Evolutionary conservation across 805 yeast species (phyloP), one percentile per base, ranked within the genome.

Genomic region (Myxozyma neotropica): DNA sequence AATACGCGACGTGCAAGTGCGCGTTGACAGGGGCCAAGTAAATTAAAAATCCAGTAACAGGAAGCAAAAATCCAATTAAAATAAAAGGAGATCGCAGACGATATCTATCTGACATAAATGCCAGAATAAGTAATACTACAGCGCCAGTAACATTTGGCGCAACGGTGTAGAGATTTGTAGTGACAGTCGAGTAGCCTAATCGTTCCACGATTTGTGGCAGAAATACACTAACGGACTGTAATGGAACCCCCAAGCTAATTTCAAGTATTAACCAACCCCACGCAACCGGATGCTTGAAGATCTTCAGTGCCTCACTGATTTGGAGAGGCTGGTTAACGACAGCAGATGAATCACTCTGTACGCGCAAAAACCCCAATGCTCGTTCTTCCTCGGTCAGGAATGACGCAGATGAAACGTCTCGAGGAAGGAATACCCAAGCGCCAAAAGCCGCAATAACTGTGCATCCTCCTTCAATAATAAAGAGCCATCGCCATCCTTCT

Each of bases 81-180:
- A 78, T 70, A 59, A 75, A 78, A 1, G 67, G 61, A 5, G 80
- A 77, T 65, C 83, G 72, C 7, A 77, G 59, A 29, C 71, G 70
- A 24, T 73, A 57, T 51, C 68, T 72, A 67, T 80, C 83, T 4
- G 83, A 80, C 36, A 69, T 57, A 55, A 77, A 77, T 7, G 78
- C 75, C 21, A 78, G 67, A 4, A 74, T 59, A 8, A 80, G 59
- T 43, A 80, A 70, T 4, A 77, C 71, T 19, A 77, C 68, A 1
- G 83, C 82, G 38, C 83, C 83, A 73, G 77, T 75, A 24, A 76
- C 68, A 64, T 78, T 80, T 24, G 83, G 83, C 19, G 83, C 82
- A 45, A 80, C 81, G 13, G 83, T 85, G 74, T 83, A 87, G 59
- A 84, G 80, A 70, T 88, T 86, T 12, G 93, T 91, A 56, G 79